phyloP scores from a whole-genome alignment of 768 basidiomycete genomes.

The Glaciozyma antarctica region DNA sequence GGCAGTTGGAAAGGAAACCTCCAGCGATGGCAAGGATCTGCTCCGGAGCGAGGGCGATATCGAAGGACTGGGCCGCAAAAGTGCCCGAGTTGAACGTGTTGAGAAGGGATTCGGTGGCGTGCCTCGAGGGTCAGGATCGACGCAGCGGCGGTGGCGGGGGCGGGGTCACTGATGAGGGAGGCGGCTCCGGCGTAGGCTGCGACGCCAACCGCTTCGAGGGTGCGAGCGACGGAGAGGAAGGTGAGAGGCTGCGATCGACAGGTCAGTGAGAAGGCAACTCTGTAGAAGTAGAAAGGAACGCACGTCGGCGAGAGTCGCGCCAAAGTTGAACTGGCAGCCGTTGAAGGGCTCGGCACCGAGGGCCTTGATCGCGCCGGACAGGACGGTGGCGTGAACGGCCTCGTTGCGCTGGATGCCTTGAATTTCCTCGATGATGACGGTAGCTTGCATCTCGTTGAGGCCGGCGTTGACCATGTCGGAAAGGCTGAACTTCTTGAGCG shows the following conservation, averaged over 20 bases:
- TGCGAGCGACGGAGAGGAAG: constrained; percentile 62
- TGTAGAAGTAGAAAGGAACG: not conserved
- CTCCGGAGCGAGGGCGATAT: constrained; percentile 51
- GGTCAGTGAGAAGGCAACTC: not conserved
- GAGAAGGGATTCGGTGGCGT: constrained; percentile 68
- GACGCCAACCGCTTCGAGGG: constrained; percentile 68
- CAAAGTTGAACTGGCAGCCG: constrained; percentile 61
- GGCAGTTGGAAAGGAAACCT: constrained; percentile 26
- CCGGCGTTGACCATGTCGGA: constrained; percentile 19
- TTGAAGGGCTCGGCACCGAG: constrained; percentile 51
- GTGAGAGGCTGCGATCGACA: constrained; percentile 39
- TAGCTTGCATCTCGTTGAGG: constrained; percentile 6
- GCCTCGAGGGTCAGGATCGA: constrained; percentile 58
- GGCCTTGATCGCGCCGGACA: constrained; percentile 43
- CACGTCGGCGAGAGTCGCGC: constrained; percentile 54
- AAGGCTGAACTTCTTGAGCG: constrained; percentile 13
- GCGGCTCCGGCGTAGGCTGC: constrained; percentile 41
- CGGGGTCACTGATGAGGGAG: constrained; percentile 13
- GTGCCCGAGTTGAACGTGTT: constrained; percentile 55
- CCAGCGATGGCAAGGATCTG: constrained; percentile 24
- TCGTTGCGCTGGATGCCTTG: constrained; percentile 16
- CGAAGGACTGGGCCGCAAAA: constrained; percentile 60
- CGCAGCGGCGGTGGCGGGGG: constrained; percentile 20
- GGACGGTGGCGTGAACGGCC: not conserved
- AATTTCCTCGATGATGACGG: constrained; percentile 28